Percentiles rank a stretch among this genome's conserved stretches.
Evolutionary conservation across 148 eudicot genomes (phyloP).

Genomic region (Simmondsia chinensis): DNA sequence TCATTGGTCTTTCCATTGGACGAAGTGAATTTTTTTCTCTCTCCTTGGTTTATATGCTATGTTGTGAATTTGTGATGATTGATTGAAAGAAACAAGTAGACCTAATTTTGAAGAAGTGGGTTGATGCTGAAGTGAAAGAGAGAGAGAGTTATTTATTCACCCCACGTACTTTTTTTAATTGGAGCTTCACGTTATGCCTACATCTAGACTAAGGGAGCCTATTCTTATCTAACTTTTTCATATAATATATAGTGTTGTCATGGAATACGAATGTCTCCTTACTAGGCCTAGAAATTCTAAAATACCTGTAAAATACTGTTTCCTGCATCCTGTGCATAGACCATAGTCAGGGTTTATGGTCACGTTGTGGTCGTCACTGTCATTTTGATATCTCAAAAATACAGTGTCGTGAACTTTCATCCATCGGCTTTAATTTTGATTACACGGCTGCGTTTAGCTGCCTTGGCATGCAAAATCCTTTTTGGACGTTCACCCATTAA

Average conservation of each 20-base stretch:
- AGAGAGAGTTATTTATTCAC: constrained; percentile 25
- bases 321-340: background rate
- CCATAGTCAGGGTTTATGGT: too few relatives aligned
- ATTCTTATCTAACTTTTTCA: constrained; percentile 21
- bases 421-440: too few relatives aligned
- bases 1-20: constrained; percentile 25
- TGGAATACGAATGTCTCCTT: constrained; percentile 26
- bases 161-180: constrained; percentile 12
- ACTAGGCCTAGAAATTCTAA: constrained; percentile 7
- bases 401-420: too few relatives aligned
- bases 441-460: too few relatives aligned
- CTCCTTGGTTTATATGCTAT: too few relatives aligned
- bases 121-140: constrained; percentile 10
- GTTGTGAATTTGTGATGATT: too few relatives aligned
- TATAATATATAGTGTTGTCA: constrained; percentile 8
- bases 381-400: too few relatives aligned
- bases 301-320: background rate
- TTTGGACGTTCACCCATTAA: too few relatives aligned
- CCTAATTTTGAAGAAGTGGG: background rate
- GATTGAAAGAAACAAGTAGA: constrained; percentile 1
- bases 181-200: constrained; percentile 34
- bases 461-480: too few relatives aligned
- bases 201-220: constrained; percentile 18
- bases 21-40: background rate
- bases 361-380: too few relatives aligned